Conservation (phyloP, 805 yeast species). For the Saccharomycopsis fodiens region DNA sequence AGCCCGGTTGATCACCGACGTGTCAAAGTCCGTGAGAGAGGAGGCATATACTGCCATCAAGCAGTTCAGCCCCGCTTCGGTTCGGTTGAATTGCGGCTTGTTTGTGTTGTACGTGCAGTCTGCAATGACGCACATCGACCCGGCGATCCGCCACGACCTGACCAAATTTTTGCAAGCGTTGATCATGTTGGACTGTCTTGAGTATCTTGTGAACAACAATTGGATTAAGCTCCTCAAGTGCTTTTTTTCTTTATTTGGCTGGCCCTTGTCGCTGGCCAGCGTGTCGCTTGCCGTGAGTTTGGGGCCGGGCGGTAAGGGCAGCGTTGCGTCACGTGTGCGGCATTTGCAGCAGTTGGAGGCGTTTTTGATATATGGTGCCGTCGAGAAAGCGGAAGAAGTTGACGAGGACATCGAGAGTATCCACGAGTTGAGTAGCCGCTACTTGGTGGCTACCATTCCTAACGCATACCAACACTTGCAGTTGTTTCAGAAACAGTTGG, state of each 20-base stretch:
- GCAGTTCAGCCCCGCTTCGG: neutral
- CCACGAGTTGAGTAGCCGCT: conserved; percentile 45
- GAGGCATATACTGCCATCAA: conserved; percentile 10
- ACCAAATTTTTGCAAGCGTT: conserved; percentile 57
- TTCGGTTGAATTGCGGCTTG: conserved; percentile 22
- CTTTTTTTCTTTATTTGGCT: conserved; percentile 63
- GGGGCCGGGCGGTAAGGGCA: conserved; percentile 18
- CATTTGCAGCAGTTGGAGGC: conserved; percentile 35
- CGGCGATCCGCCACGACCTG: conserved; percentile 69
- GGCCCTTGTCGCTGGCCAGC: conserved; percentile 40
- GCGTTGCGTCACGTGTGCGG: conserved; percentile 20
- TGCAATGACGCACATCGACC: conserved; percentile 88
- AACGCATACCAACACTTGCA: conserved; percentile 60
- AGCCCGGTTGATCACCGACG: conserved; percentile 18
- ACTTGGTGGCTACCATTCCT: conserved; percentile 48
- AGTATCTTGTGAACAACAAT: conserved; percentile 49
- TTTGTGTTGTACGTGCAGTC: conserved; percentile 72
- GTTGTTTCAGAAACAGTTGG: conserved; percentile 41
- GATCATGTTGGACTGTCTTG: conserved; percentile 42
- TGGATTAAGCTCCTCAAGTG: conserved; percentile 66
- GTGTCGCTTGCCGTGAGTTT: conserved; percentile 27
- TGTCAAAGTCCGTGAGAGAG: conserved; percentile 10
- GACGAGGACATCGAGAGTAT: conserved; percentile 23
- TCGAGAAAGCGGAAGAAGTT: neutral
- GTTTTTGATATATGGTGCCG: conserved; percentile 17